Base-by-base conservation (phyloP, 1,139 yeast genomes). In the Petasospora fabianii region DNA sequence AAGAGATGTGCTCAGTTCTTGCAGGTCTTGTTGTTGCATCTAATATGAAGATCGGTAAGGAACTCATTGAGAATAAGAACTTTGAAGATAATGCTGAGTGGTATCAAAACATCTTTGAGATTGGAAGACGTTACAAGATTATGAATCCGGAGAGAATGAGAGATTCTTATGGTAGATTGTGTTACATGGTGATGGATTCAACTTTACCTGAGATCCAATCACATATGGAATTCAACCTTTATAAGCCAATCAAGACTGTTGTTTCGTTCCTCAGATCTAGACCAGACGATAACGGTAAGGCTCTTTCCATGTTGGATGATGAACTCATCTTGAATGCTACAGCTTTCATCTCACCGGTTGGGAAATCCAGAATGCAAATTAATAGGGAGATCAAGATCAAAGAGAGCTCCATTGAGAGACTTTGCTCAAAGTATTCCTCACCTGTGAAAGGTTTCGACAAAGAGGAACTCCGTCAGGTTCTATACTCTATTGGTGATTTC, bases 121-220 rank as follows among this genome's bases (percentile, higher is more conserved):
- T 82, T 44, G 92, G 92, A 19, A 69, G 92, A 50, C 68, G 92
- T 36, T 82, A 82, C 61, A 82, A 82, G 55, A 77, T 83, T 49
- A 79, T 82, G 87, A 82, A 82, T 54, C 92, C 92, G 0, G 87
- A 82, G 50, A 70, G 76, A 50, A 78, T 83, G 84, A 69, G 87
- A 42, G 83, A 78, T 50, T 77, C 79, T 3, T 83, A 77, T 56
- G 92, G 92, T 31, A 81, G 82, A 54, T 63, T 83, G 42, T 79
- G 84, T 65, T 82, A 81, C 58, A 83, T 82, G 83, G 77, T 83
- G 32, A 83, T 83, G 88, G 92, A 82, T 56, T 82, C 90, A 2
- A 64, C 84, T 38, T 61, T 80, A 30, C 83, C 85, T 0, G 86
- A 82, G 49, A 75, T 83, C 42, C 72, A 70, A 46, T 75, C 73